Conservation (phyloP, 306 rosid species). For the Neltuma alba region DNA sequence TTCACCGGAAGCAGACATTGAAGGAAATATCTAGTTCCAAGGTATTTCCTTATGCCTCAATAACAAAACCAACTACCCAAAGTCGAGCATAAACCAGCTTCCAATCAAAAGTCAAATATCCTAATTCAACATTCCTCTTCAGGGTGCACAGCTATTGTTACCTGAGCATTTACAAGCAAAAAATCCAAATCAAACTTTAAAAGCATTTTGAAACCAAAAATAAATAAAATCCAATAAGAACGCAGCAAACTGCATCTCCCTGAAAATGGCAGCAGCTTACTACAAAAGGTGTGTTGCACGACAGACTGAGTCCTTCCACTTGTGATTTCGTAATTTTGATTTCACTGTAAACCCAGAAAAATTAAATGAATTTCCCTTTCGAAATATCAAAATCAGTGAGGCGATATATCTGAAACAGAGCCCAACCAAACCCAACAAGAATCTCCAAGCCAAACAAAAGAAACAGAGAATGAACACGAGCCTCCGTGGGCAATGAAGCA, state of each 20-base stretch:
- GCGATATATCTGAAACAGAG: conserved; percentile 24
- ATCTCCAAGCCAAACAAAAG: conserved; percentile 17
- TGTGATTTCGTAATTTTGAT: conserved; percentile 8
- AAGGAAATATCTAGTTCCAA: conserved; percentile 35
- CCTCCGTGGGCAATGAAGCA: conserved; percentile 1
- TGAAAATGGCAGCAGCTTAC: conserved; percentile 4
- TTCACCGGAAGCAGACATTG: conserved; percentile 66
- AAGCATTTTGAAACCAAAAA: neutral
- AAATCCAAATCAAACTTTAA: neutral
- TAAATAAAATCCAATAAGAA: neutral
- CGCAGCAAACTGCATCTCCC: conserved; percentile 2
- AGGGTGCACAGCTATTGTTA: conserved; percentile 20
- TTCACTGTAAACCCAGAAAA: neutral
- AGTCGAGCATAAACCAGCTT: conserved; percentile 48
- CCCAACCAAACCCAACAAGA: neutral
- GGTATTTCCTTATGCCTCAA: conserved; percentile 16
- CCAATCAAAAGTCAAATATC: conserved; percentile 58
- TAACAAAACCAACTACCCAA: conserved; percentile 32
- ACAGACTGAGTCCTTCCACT: neutral
- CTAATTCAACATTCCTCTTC: conserved; percentile 57
- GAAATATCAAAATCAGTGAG: conserved; percentile 3
- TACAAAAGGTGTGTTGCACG: neutral
- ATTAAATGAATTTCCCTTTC: neutral
- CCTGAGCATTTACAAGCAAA: conserved; percentile 24
- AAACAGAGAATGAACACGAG: conserved; percentile 25